Base-by-base conservation (phyloP, 2,329 filamentous ascomycete genomes). In the Neonectria faginata region DNA sequence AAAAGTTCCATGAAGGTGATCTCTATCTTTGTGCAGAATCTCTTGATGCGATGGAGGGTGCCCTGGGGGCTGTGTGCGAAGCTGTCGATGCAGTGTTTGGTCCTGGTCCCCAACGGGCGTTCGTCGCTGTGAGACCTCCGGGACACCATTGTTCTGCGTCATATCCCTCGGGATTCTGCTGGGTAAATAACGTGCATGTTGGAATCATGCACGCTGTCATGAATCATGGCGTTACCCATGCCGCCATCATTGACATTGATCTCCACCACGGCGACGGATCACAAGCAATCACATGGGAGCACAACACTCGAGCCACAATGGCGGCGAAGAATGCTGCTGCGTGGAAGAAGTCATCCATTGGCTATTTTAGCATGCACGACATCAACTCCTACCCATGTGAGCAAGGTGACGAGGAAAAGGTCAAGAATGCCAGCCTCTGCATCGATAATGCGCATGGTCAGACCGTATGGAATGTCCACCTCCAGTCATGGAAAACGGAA, bases 371-470 rank as follows among this genome's bases (percentile, higher is more conserved):
- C 77, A 79, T 99, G 47, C 96, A 99, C 77, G 96, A 99, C 75
- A 97, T 99, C 81, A 98, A 99, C 79, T 98, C 95, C 0, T 99
- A 97, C 75, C 96, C 97, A 0, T 99, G 96, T 77, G 96, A 99
- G 78, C 88, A 87, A 76, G 96, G 95, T n/a, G 95, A 98, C 66
- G 88, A 92, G 62, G 93, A 96, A 22, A 98, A 98, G 79, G 91
- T 98, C 56, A 93, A 92, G 75, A 97, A 95, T 72, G 96, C 97
- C 2, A 97, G 94, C 80, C 81, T 97, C 27, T 98, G 97, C 77
- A 90, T 99, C 67, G 94, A 98, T 65, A 94, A 94, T 73, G 94
- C 95, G 0, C 96, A 99, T 76, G 92, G 93, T 1, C 96, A 99
- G 78, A 95, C 89, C 9, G 89, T 98, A 56, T 98, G 96, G 94